These are phyloP conservation scores for Jatropha curcas DNA, from an alignment of 345 rosid genomes.

Conservation along the genomic window DNA sequence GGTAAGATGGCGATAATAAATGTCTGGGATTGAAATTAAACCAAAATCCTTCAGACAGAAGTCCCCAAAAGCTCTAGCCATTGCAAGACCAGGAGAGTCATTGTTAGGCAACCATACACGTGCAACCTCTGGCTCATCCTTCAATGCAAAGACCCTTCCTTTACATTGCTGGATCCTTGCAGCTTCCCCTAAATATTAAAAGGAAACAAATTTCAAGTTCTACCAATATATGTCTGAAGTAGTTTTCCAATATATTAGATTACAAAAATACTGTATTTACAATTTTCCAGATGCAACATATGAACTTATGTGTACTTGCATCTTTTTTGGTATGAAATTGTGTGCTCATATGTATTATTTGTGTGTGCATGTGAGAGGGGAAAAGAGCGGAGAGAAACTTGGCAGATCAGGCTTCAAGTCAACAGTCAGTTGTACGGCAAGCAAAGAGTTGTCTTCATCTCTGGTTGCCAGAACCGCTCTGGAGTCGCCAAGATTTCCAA, in stretches of 20 bases:
- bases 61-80: slow-evolving; percentile 99
- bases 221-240: not conserved
- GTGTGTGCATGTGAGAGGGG: slow-evolving; percentile 13
- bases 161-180: slow-evolving; percentile 88
- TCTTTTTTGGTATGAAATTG: not conserved
- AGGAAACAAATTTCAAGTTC: not conserved
- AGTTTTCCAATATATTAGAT: slow-evolving; percentile 8
- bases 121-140: slow-evolving; percentile 98
- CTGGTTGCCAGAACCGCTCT: slow-evolving; percentile 88
- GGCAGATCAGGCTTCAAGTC: slow-evolving; percentile 99
- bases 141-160: slow-evolving; percentile 96
- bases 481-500: slow-evolving; percentile 92
- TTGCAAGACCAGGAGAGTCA: slow-evolving; percentile 95
- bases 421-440: slow-evolving; percentile 75
- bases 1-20: slow-evolving; percentile 59
- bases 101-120: slow-evolving; percentile 97
- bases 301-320: too few relatives aligned
- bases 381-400: slow-evolving; percentile 47
- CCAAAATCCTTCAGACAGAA: slow-evolving; percentile 99
- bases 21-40: slow-evolving; percentile 83
- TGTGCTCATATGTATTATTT: not conserved
- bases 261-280: not conserved
- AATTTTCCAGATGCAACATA: not conserved
- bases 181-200: slow-evolving; percentile 67
- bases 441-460: slow-evolving; percentile 60